Conservation (phyloP, 139 green algal species). For the Spirogloea muscicola region DNA sequence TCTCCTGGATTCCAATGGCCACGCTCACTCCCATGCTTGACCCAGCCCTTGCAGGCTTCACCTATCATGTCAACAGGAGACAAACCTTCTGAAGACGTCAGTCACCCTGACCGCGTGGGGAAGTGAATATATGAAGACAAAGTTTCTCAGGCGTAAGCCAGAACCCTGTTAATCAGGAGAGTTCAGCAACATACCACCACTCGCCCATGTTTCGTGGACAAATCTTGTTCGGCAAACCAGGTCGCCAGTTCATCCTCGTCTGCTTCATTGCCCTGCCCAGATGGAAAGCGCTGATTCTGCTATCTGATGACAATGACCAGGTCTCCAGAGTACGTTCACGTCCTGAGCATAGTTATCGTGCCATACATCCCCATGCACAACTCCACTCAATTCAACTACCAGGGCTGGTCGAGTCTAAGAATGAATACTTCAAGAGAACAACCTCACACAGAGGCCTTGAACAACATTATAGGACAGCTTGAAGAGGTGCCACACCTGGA, state of each 20-base stretch:
- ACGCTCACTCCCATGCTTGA: conserved; percentile 50
- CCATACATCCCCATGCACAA: too few species aligned
- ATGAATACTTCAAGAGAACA: conserved; percentile 8
- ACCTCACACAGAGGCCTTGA: not conserved
- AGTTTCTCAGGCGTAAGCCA: not conserved
- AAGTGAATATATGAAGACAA: not conserved
- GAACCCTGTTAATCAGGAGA: not conserved
- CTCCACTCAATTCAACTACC: too few species aligned
- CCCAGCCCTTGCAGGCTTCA: conserved; percentile 48
- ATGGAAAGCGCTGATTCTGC: conserved; percentile 10
- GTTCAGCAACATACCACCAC: conserved; percentile 22
- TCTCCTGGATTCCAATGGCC: conserved; percentile 13
- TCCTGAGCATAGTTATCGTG: not conserved
- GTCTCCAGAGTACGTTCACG: not conserved
- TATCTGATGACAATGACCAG: not conserved
- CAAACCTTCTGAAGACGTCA: not conserved
- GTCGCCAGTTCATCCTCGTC: not conserved
- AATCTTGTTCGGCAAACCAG: conserved; percentile 11
- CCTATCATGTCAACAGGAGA: conserved; percentile 22
- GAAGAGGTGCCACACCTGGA: not conserved
- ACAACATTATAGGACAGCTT: not conserved
- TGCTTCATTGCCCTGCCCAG: conserved; percentile 10
- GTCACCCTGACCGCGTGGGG: not conserved
- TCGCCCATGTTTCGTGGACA: conserved; percentile 3
- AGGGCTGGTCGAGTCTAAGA: not conserved